phyloP scores from a whole-genome alignment of 257 asterid species.

The Mentha longifolia region DNA sequence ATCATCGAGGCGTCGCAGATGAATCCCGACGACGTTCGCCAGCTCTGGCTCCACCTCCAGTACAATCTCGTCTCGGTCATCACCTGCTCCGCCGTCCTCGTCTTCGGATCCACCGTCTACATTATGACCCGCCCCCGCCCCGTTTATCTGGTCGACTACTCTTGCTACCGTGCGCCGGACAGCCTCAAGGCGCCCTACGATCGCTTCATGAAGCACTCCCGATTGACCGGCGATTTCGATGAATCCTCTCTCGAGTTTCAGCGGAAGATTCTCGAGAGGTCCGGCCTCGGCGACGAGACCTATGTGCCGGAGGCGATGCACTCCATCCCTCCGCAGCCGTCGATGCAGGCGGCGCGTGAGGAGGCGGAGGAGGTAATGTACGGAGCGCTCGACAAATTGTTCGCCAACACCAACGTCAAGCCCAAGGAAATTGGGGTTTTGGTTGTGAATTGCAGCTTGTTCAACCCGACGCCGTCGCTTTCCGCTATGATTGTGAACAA shows the following conservation, averaged over 20 bases:
- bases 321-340: constrained; percentile 63
- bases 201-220: constrained; percentile 62
- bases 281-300: constrained; percentile 81
- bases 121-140: constrained; percentile 76
- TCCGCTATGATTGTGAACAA: constrained; percentile 78
- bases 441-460: constrained; percentile 75
- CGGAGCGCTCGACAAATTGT: constrained; percentile 66
- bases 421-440: constrained; percentile 74
- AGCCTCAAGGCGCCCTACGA: constrained; percentile 49
- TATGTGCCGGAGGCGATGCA: constrained; percentile 81
- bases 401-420: constrained; percentile 55
- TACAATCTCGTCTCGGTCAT: constrained; percentile 69
- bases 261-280: constrained; percentile 71
- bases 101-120: constrained; percentile 74
- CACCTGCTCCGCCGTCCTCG: constrained; percentile 62
- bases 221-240: constrained; percentile 63
- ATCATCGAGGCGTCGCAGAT: constrained; percentile 65
- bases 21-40: constrained; percentile 71
- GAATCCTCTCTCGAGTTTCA: constrained; percentile 73
- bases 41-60: constrained; percentile 67
- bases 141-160: constrained; percentile 70
- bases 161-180: constrained; percentile 68
- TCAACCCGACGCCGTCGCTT: constrained; percentile 71
- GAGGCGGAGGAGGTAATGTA: constrained; percentile 81
- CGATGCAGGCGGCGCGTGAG: constrained; percentile 80